Evolutionary conservation across 1,139 yeast genomes (phyloP).

Genomic region (Eremothecium sinecaudum): DNA sequence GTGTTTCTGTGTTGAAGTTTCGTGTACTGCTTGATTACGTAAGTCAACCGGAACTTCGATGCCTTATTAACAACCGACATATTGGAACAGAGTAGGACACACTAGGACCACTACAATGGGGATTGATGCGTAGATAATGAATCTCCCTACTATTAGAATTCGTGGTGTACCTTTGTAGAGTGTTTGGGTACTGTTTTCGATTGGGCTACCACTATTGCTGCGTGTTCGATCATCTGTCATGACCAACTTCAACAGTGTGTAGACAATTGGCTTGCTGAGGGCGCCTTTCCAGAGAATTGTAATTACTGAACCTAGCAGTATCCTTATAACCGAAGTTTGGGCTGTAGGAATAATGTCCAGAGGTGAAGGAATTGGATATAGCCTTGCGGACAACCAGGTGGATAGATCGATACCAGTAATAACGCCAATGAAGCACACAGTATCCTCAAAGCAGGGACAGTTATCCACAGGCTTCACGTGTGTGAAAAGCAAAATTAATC

Average conservation of each 20-base stretch:
- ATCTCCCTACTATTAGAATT: constrained; percentile 25
- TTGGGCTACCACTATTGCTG: too few relatives aligned
- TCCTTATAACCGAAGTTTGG: too few relatives aligned
- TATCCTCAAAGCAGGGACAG: constrained; percentile 94
- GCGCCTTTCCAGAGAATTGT: constrained; percentile 26
- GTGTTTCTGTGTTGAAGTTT: too few relatives aligned
- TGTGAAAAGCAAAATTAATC: constrained; percentile 46
- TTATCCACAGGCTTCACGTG: constrained; percentile 87
- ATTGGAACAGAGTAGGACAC: constrained; percentile 19
- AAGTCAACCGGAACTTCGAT: too few relatives aligned
- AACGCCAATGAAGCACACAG: constrained; percentile 90
- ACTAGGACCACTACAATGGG: constrained; percentile 23
- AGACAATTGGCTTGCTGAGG: constrained; percentile 20
- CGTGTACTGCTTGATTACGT: too few relatives aligned
- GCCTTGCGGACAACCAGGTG: constrained; percentile 18
- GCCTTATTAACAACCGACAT: too few relatives aligned
- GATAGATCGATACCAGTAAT: constrained; percentile 49
- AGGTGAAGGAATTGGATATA: too few relatives aligned
- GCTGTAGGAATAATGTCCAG: too few relatives aligned
- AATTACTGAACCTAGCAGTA: constrained; percentile 22
- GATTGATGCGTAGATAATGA: constrained; percentile 27
- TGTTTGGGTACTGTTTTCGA: too few relatives aligned
- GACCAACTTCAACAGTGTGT: constrained; percentile 13
- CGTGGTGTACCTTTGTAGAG: too few relatives aligned
- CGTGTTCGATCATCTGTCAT: constrained; percentile 23